Base-by-base conservation (phyloP, 441 rosid species). In the Adansonia madagascariensis region DNA sequence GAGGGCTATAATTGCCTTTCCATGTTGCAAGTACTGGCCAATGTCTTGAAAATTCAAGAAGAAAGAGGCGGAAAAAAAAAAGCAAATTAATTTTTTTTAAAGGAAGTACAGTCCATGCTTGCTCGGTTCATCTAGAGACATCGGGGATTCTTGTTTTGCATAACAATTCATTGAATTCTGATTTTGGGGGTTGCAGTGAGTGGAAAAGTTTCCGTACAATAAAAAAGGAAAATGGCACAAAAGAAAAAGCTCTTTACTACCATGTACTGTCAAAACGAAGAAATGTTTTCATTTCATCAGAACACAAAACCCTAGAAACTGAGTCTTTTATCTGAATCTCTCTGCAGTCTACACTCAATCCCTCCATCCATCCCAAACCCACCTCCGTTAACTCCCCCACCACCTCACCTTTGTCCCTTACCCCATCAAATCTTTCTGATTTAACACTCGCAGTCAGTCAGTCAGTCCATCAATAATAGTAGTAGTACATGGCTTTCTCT, bases 401-500 rank as follows among this genome's bases (percentile, higher is more conserved):
- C 4, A 27, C 24, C 24, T 46, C 49, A 75, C 41, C 72, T 75
- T 75, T 59, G 47, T 10, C 74, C 94, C 94, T 84, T 87, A 88
- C 91, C 92, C 90, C 91, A 83, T 86, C 95, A 90, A 85, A 90
- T 90, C 94, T 85, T 82, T 63, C 87, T 84, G 90, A 87, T 86
- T 77, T 86, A 82, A 24, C 87, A 82, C 88, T 86, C 80, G 81
- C 86, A 84, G 84, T 79, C 90, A 89, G 90, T 82, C 66, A 82
- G 85, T 80, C 89, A 88, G 89, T 82, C 73, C 68, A 62, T 43
- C 59, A 43, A 62, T 81, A 43, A 62, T 81, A 80, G 80, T 81
- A 80, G 78, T 78, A 79, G 76, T 75, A 79, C 88, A 83, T 77
- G 49, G 66, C 60, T 77, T 83, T 78, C 76, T 79, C 88, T 62